Evolutionary conservation across 208 protist genomes (phyloP).

Genomic region (Leishmania braziliensis): DNA sequence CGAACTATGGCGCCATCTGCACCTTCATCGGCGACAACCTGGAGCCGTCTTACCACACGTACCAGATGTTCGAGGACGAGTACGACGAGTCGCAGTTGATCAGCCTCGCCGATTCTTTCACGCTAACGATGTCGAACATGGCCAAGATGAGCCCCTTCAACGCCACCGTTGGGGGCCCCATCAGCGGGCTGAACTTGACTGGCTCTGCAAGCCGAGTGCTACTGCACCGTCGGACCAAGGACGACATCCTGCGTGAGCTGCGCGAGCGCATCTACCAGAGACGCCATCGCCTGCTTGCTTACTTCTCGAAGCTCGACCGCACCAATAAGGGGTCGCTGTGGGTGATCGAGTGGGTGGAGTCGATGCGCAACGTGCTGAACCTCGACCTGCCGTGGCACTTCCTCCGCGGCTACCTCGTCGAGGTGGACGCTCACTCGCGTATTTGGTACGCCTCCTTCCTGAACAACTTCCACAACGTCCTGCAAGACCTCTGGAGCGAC

Average conservation of each 20-base stretch:
- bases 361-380: constrained; percentile 86
- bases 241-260: constrained; percentile 83
- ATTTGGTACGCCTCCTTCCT: constrained; percentile 84
- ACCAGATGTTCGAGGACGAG: constrained; percentile 79
- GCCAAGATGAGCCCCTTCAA: constrained; percentile 41
- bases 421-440: constrained; percentile 66
- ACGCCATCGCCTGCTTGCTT: constrained; percentile 84
- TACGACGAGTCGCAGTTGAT: constrained; percentile 65
- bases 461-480: constrained; percentile 69
- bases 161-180: constrained; percentile 8
- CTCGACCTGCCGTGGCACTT: constrained; percentile 90
- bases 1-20: constrained; percentile 79
- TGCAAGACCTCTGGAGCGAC: constrained; percentile 71
- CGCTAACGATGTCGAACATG: constrained; percentile 36
- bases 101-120: constrained; percentile 56
- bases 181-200: constrained; percentile 6
- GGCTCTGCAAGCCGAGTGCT: constrained; percentile 22
- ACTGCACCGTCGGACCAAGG: constrained; percentile 64
- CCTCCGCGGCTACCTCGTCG: constrained; percentile 78
- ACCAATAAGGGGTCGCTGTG: constrained; percentile 91
- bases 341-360: constrained; percentile 92
- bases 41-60: constrained; percentile 77
- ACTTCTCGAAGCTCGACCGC: constrained; percentile 87
- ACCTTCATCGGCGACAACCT: constrained; percentile 77
- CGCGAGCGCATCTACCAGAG: constrained; percentile 84